A percentile compares a stretch with the other conserved stretches of the same genome.
These are phyloP conservation scores for Colletotrichum camelliae DNA, from an alignment of 2,329 filamentous ascomycete species.

Conservation along the genomic window DNA sequence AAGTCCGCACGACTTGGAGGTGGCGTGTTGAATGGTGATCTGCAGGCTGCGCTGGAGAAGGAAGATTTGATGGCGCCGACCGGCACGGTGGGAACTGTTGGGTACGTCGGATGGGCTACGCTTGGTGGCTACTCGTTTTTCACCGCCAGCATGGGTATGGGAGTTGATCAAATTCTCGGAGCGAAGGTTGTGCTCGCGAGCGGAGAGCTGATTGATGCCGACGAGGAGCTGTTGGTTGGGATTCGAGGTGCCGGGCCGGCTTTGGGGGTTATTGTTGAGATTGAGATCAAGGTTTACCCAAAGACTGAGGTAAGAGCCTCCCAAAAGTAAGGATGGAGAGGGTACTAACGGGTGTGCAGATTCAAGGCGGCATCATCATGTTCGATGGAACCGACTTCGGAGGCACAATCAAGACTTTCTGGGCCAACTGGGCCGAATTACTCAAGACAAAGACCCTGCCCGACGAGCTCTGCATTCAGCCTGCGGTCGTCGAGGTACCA, in stretches of 20 bases:
- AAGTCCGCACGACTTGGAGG: slow-evolving; percentile 13
- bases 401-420: slow-evolving; percentile 24
- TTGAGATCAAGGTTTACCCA: slow-evolving; percentile 43
- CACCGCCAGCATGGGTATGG: slow-evolving; percentile 33
- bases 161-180: slow-evolving; percentile 38
- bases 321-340: slow-evolving; percentile 1
- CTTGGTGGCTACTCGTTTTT: slow-evolving; percentile 39
- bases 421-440: slow-evolving; percentile 23
- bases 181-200: slow-evolving; percentile 41
- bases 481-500: slow-evolving; percentile 34
- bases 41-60: slow-evolving; percentile 5
- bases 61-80: slow-evolving; percentile 6
- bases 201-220: slow-evolving; percentile 41
- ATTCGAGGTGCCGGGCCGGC: slow-evolving; percentile 43
- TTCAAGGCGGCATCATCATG: slow-evolving; percentile 27
- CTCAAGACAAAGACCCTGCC: slow-evolving; percentile 12
- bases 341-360: slow-evolving; percentile 25
- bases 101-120: slow-evolving; percentile 38
- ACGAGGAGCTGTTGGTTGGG: slow-evolving; percentile 37
- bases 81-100: slow-evolving; percentile 23
- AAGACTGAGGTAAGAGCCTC: slow-evolving; percentile 31
- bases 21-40: neutral
- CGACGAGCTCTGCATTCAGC: slow-evolving; percentile 29
- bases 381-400: slow-evolving; percentile 35
- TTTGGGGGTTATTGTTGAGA: slow-evolving; percentile 43